A percentile compares a stretch with the other conserved stretches of the same genome.
phyloP scores from a whole-genome alignment of 129 eudicot genomes.

The Erigeron canadensis region DNA sequence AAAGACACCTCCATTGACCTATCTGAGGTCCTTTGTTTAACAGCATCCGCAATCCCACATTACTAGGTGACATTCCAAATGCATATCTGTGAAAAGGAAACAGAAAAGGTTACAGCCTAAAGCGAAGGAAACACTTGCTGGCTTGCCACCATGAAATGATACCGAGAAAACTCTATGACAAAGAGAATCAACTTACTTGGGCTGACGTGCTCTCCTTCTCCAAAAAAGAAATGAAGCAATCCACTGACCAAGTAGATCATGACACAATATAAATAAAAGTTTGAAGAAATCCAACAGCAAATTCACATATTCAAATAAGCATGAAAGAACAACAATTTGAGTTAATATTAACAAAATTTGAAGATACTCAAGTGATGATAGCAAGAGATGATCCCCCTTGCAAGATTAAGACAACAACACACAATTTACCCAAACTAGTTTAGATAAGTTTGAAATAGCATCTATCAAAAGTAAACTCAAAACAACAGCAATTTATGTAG shows the following conservation, averaged over 20 bases:
- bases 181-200: conserved; percentile 57
- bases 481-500: not conserved
- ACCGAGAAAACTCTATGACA: not conserved
- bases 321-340: no score
- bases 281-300: not conserved
- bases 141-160: not conserved
- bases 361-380: not conserved
- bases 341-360: conserved; percentile 5
- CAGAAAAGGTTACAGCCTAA: not conserved
- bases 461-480: not conserved
- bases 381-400: not conserved
- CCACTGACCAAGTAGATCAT: conserved; percentile 54
- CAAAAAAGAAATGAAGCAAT: conserved; percentile 62
- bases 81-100: conserved; percentile 43
- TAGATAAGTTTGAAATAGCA: not conserved
- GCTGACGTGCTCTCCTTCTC: conserved; percentile 68
- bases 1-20: conserved; percentile 73
- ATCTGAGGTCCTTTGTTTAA: conserved; percentile 64
- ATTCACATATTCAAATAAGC: not conserved
- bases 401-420: not conserved
- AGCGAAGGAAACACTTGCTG: conserved; percentile 10
- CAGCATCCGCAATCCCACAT: conserved; percentile 70
- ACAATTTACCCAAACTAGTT: not conserved
- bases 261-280: not conserved
- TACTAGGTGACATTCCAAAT: conserved; percentile 64